Evolutionary conservation across 2,329 filamentous ascomycete species (phyloP), one percentile per base, ranked within the genome.

Genomic region (Hysterium pulicare): DNA sequence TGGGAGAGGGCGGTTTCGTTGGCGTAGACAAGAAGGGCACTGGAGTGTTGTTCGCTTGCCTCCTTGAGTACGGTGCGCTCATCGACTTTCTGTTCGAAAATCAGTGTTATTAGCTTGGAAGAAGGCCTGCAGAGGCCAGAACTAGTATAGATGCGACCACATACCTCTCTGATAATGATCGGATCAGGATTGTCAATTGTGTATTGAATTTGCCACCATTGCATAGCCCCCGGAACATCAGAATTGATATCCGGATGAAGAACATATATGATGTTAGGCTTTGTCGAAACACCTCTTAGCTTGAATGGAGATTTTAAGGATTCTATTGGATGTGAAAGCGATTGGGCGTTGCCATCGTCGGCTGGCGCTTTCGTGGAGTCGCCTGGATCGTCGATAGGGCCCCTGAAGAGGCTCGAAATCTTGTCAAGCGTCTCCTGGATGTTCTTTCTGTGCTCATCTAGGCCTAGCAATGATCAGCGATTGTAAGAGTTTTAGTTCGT

Each of bases 11-110:
- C 65, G 10, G 56, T 55, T 3, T 77, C 72, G 51, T 72, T 79
- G 16, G 79, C 80, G 55, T 83, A 84, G 2, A 84, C 74, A 8
- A 84, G 70, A 1, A 84, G 59, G 2, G 74, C 77, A 7, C 69
- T 72, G 23, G 63, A 69, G 40, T 72, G 71, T 49, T 82, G 78
- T 26, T 72, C 69, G 19, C 68, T 70, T 40, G 76, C 74, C 49
- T 78, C 68, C 50, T 72, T 64, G 39, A 83, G 69, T 8, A 82
- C 80, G 45, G 80, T 73, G 33, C 71, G 66, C 44, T 78, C 73
- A 3, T 68, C 66, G 17, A 78, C 69, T 36, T 57, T 48, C 59
- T 66, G 42, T 44, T 61, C 50, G 48, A 49, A 47, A 8, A 66
- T 59, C 7, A 52, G 46, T 4, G 47, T 46, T 21, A 51, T 49